Evolutionary conservation across 2,329 filamentous ascomycete species (phyloP), one percentile per base, ranked within the genome.

Genomic region (Diaporthe ampelina): DNA sequence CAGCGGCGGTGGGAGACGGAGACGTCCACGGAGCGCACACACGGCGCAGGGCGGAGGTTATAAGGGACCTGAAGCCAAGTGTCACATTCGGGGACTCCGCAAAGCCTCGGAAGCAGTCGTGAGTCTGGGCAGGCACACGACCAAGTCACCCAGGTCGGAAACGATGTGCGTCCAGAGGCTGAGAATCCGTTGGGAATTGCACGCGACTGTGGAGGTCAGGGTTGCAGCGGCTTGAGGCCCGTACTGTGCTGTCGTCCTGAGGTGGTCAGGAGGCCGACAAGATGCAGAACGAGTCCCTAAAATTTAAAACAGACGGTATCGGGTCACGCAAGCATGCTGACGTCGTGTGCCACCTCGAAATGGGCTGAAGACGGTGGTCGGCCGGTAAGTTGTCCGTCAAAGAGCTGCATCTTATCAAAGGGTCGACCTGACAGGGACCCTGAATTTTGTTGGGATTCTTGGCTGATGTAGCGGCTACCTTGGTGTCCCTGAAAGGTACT

Each of bases 141-240:
- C 58, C 73, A 68, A 67, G 57, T 70, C 61, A 52, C 45, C 58
- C 73, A 65, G 68, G 63, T 50, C 37, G 50, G 57, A n/a, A 40
- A 61, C 40, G 59, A 68, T 69, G 71, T 40, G 71, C 71, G 56
- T 32, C 17, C 63, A 26, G 56, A 68, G 56, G 45, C 61, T 57
- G 40, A 68, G 59, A 75, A 75, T 67, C 68, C 68, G 74, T 75
- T 75, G 74, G 74, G 74, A 74, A 54, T 24, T 70, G 63, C 70
- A 74, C 72, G 72, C 17, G 67, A 40, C 59, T 61, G 57, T 54
- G 45, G 56, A 59, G 24, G 63, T 69, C 63, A 73, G 65, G 72
- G 43, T 63, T 63, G n/a, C 29, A 54, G 48, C 63, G 29, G 32
- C 63, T 54, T 37, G 45, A 54, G 32, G 63, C 13, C 32, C 13